phyloP scores from a whole-genome alignment of 2,329 filamentous ascomycete species.

The Colletotrichum eremochloae region DNA sequence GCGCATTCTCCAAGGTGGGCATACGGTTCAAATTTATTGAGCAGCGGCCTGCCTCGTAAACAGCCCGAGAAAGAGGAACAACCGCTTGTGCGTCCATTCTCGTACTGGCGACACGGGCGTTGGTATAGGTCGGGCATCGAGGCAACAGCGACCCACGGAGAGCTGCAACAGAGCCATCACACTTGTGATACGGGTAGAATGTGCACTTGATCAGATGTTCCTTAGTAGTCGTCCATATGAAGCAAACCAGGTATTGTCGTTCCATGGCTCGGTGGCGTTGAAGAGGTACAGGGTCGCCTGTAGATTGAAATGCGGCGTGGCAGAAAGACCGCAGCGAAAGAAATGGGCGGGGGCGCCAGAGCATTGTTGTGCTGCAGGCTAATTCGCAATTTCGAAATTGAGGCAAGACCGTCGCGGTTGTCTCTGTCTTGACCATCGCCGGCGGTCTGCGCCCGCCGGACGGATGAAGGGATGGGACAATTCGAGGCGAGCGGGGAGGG shows the following conservation, averaged over 20 bases:
- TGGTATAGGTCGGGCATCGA: not conserved
- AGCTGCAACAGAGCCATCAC: constrained; percentile 16
- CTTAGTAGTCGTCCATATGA: not conserved
- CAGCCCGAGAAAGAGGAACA: not conserved
- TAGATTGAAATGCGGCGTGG: constrained; percentile 4
- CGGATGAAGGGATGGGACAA: not conserved
- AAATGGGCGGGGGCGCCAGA: not conserved
- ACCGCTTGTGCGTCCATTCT: not conserved
- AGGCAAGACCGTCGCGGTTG: constrained; percentile 6
- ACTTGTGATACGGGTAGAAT: constrained; percentile 15
- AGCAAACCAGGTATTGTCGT: not conserved
- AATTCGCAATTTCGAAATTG: not conserved
- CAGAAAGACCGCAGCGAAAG: not conserved
- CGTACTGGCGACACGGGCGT: not conserved
- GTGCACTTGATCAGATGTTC: constrained; percentile 2
- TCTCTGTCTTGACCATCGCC: not conserved
- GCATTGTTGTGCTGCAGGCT: not conserved
- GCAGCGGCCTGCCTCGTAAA: constrained; percentile 1
- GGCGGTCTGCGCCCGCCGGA: not conserved
- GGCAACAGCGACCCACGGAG: not conserved
- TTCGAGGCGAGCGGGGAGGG: not conserved
- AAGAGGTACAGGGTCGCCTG: not conserved
- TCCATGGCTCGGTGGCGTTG: not conserved
- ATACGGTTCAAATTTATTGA: not conserved
- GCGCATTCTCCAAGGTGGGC: constrained; percentile 4